Evolutionary conservation across 176 grass and related monocot genomes (phyloP), one percentile per base, ranked within the genome.

Genomic region (Hyparrhenia diplandra): DNA sequence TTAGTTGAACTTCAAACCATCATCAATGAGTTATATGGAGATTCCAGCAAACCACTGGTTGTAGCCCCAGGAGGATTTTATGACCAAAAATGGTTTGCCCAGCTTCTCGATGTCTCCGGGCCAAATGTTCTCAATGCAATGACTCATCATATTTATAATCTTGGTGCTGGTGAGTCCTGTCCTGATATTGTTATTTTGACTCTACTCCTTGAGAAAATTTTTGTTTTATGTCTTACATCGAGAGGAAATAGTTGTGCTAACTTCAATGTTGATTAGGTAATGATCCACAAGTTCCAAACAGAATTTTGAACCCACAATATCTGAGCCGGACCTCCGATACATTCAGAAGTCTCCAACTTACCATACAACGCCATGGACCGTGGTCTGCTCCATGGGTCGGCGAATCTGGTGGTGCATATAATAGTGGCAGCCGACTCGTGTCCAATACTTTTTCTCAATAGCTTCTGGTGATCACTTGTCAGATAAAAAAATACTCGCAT

Each of bases 61-160:
- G 79, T 96, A 52, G 97, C 93, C 39, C 97, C 97, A 27, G 97
- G 97, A 80, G 97, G 97, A 81, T 99, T 99, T 85, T 99, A 79
- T 82, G 83, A 99, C 20, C 83, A 78, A 46, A 77, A 85, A 64
- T 99, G 97, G 93, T 99, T 88, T 71, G 45, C 80, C 74, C 39
- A 88, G 36, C 93, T 99, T 82, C 91, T 99, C 78, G 79, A 92
- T 24, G 76, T 82, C 76, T 96, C n/a, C 3, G 93, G 97, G 13
- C 62, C 63, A 55, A 85, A 90, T 78, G 52, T 87, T 85, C 63
- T 99, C 43, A 70, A 91, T 40, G 88, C 79, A 30, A 81, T 99
- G 82, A 95, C 96, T 37, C 97, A 99, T 88, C 97, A 99, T 91
- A 85, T 99, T 67, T 99, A 99, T 70, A 99, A 99, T 74, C 93